phyloP scores from a whole-genome alignment of 768 basidiomycete genomes.

The Tulasnella calospora region DNA sequence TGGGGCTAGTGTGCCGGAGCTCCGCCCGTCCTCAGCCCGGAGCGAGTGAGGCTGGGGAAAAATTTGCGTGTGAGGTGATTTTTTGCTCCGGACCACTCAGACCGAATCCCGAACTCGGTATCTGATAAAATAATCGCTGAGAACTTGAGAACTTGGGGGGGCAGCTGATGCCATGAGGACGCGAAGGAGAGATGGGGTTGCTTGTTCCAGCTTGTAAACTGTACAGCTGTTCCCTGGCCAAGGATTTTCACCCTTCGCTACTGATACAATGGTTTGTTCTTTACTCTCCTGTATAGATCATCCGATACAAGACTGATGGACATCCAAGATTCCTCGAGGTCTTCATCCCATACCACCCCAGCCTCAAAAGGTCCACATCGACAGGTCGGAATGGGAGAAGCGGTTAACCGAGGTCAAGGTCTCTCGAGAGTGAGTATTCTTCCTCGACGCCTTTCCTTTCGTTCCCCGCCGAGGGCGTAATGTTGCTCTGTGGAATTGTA shows the following conservation, averaged over 20 bases:
- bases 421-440: conserved; percentile 75
- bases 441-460: conserved; percentile 27
- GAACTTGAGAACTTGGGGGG: neutral
- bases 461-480: conserved; percentile 16
- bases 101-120: neutral
- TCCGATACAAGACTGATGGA: neutral
- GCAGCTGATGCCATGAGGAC: neutral
- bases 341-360: conserved; percentile 3
- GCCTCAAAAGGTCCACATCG: conserved; percentile 39
- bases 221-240: neutral
- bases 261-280: conserved; percentile 8
- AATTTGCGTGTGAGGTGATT: neutral
- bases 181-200: neutral
- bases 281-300: neutral
- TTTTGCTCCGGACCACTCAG: neutral
- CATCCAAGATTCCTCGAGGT: neutral
- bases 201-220: conserved; percentile 7
- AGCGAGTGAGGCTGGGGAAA: neutral
- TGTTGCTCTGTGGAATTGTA: conserved; percentile 28
- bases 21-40: neutral
- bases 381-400: conserved; percentile 82
- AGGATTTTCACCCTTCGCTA: neutral
- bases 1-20: neutral
- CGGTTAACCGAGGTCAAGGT: conserved; percentile 77
- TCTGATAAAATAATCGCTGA: neutral